Percentiles rank a stretch among this genome's conserved stretches.
Evolutionary conservation across 2,329 filamentous ascomycete species (phyloP).

Genomic region (Xylariales sp.): DNA sequence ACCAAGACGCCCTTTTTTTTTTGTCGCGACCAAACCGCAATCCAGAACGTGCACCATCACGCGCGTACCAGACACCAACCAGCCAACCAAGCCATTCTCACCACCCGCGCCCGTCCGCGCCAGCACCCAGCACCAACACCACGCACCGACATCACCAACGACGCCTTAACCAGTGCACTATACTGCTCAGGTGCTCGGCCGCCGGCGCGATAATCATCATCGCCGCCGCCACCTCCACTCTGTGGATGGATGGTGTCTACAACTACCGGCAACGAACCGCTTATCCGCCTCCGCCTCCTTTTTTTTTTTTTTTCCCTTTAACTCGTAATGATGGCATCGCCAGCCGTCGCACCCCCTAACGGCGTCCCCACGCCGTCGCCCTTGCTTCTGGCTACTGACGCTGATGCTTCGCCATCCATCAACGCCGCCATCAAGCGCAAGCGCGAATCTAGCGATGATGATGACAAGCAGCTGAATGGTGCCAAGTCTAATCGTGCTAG

Average conservation of each 20-base stretch:
- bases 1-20: slow-evolving; percentile 28
- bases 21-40: slow-evolving; percentile 36
- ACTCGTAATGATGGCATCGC: slow-evolving; percentile 46
- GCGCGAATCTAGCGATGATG: slow-evolving; percentile 47
- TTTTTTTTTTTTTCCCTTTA: slow-evolving; percentile 10
- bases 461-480: slow-evolving; percentile 40
- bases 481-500: slow-evolving; percentile 26
- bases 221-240: background rate
- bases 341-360: slow-evolving; percentile 48
- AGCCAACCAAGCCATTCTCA: slow-evolving; percentile 8
- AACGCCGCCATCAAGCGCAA: slow-evolving; percentile 49
- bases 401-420: slow-evolving; percentile 44
- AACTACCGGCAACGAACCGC: slow-evolving; percentile 12
- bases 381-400: slow-evolving; percentile 39
- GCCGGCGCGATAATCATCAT: slow-evolving; percentile 25
- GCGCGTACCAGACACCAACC: slow-evolving; percentile 31
- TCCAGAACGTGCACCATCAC: slow-evolving; percentile 35
- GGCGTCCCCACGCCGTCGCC: slow-evolving; percentile 42
- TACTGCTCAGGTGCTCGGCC: slow-evolving; percentile 7
- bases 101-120: slow-evolving; percentile 19
- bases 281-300: background rate
- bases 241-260: slow-evolving; percentile 28
- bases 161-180: background rate
- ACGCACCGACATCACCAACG: slow-evolving; percentile 23
- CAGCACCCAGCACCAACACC: slow-evolving; percentile 24